Base-by-base conservation (phyloP, 2,329 filamentous ascomycete genomes). In the Neodidymelliopsis sp. region DNA sequence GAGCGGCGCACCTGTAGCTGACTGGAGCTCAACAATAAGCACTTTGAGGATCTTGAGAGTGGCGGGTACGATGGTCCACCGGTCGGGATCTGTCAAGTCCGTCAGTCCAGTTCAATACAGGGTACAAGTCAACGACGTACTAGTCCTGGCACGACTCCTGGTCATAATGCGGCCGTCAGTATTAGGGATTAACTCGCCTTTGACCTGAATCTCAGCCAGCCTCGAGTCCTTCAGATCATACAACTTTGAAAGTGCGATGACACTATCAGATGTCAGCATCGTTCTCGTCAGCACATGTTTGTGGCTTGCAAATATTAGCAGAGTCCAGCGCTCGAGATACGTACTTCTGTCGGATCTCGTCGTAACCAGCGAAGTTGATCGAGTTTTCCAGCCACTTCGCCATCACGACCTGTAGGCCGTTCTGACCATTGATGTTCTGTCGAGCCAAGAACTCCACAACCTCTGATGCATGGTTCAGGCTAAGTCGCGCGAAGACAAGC, bases 381-480 rank as follows among this genome's bases (percentile, higher is more conserved):
- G 91, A 96, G 74, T 97, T 96, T 76, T 97, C 94, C 1, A 99
- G 80, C 94, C 94, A 99, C 75, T 97, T 97, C 74, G 86, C 83
- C 59, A 97, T 77, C 3, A 99, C 94, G 18, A 97, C 86, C 56
- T 92, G 85, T 6, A 99, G 77, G n/a, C 92, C 94, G 65, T 82
- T 95, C 67, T 89, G 81, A 13, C 86, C 87, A 36, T 85, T 84
- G 57, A 97, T 89, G 60, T 91, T 83, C 54, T 96, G 87, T 65
- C 91, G 87, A 53, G 88, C 88, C 23, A 99, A 80, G 76, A 99
- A 99, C 45, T 94, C 87, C 11, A 97, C 88, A 2, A 99, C 92
- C 63, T 97, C 94, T 18, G 85, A 84, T 8, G 93, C 89, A 36
- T 90, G 91, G 38, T 89, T 85, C 11, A 97, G 81, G 8, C 91